Evolutionary conservation across 768 basidiomycete genomes (phyloP).

Genomic region (Termitomyces sp.): DNA sequence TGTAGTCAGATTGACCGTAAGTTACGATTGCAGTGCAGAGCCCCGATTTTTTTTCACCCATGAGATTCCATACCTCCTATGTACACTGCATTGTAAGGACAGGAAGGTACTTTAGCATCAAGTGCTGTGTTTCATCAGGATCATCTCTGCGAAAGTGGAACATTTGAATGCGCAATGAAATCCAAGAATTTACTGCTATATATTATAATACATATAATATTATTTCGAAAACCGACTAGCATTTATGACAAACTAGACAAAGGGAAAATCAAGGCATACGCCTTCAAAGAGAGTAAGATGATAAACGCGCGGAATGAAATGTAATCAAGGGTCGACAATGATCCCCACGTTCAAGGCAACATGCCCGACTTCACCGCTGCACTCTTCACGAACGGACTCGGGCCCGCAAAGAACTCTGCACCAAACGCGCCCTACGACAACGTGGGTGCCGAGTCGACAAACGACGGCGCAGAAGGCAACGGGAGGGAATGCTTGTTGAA

Average conservation of each 20-base stretch:
- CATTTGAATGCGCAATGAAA: not conserved
- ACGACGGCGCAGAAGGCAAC: slow-evolving; percentile 8
- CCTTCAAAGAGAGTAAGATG: not conserved
- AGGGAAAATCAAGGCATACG: not conserved
- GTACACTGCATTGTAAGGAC: no score
- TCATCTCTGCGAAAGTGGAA: no score
- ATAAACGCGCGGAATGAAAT: not conserved
- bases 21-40: no score
- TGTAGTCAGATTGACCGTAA: no score
- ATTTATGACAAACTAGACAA: not conserved
- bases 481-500: slow-evolving; percentile 11
- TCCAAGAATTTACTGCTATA: not conserved
- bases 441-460: slow-evolving; percentile 14
- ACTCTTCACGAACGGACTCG: slow-evolving; percentile 4
- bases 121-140: no score
- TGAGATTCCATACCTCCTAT: no score
- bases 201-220: slow-evolving; percentile 5
- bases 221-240: slow-evolving; percentile 10
- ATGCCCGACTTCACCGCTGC: not conserved
- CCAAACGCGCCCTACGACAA: slow-evolving; percentile 13
- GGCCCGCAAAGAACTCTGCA: slow-evolving; percentile 10
- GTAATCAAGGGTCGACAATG: not conserved
- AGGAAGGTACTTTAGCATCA: no score
- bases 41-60: no score
- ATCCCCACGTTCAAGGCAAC: not conserved